A percentile compares a stretch with the other conserved stretches of the same genome.
These are phyloP conservation scores for Nemania sp. DNA, from an alignment of 2,329 filamentous ascomycete species.

Conservation along the genomic window DNA sequence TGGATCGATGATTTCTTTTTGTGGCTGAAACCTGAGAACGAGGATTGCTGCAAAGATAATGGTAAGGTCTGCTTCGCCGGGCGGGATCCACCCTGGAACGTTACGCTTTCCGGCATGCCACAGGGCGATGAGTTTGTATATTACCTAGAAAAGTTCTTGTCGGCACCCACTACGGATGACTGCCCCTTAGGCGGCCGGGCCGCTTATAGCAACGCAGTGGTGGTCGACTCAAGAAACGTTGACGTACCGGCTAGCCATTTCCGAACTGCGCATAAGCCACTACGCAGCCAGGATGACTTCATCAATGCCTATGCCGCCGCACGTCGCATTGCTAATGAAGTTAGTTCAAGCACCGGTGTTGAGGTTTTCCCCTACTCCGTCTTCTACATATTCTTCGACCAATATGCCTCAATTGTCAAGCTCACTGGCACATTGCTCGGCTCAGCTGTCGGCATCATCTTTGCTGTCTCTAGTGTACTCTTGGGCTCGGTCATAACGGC, in stretches of 20 bases:
- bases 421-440: conserved; percentile 84
- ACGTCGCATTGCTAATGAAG: conserved; percentile 83
- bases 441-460: conserved; percentile 86
- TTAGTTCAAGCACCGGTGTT: conserved; percentile 77
- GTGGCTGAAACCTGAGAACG: conserved; percentile 91
- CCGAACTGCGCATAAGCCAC: conserved; percentile 86
- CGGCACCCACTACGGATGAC: conserved; percentile 80
- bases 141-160: conserved; percentile 86
- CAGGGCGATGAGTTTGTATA: conserved; percentile 90
- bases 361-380: conserved; percentile 97
- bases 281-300: conserved; percentile 91
- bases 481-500: conserved; percentile 88
- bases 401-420: conserved; percentile 86
- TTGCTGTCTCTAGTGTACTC: conserved; percentile 81
- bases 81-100: conserved; percentile 86
- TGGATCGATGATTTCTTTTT: conserved; percentile 98
- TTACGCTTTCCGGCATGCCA: conserved; percentile 90
- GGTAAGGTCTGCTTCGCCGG: conserved; percentile 81
- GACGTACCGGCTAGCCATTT: conserved; percentile 89
- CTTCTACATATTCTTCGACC: conserved; percentile 99
- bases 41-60: conserved; percentile 77
- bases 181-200: conserved; percentile 92
- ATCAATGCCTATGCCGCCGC: conserved; percentile 91
- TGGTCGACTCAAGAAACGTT: conserved; percentile 75
- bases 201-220: conserved; percentile 85